Evolutionary conservation across 2,329 filamentous ascomycete genomes (phyloP).

Genomic region (Pyrenochaeta sp.): DNA sequence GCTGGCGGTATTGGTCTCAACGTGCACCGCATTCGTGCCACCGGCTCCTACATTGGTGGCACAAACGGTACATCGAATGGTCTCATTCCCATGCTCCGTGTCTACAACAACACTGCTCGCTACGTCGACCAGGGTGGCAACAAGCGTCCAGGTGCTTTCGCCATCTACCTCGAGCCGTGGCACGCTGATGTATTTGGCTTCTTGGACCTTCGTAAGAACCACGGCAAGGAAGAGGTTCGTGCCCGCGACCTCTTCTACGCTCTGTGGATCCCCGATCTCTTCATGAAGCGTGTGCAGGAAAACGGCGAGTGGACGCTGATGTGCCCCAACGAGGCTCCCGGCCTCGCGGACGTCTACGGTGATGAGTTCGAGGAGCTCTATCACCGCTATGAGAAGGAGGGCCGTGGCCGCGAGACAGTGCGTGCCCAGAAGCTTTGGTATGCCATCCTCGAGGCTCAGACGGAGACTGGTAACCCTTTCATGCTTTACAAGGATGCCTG

Average conservation of each 20-base stretch:
- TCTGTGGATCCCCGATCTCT: conserved; percentile 97
- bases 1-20: conserved; percentile 98
- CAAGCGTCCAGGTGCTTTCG: conserved; percentile 97
- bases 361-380: conserved; percentile 97
- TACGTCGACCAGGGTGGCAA: conserved; percentile 99
- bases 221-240: conserved; percentile 97
- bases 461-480: conserved; percentile 98
- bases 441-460: conserved; percentile 96
- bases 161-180: conserved; percentile 99
- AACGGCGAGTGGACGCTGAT: conserved; percentile 98
- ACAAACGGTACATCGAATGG: conserved; percentile 99
- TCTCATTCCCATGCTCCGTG: conserved; percentile 95
- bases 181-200: conserved; percentile 98
- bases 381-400: conserved; percentile 85
- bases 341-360: conserved; percentile 94
- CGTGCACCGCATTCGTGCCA: conserved; percentile 94
- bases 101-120: conserved; percentile 98
- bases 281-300: conserved; percentile 99
- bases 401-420: conserved; percentile 86
- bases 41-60: conserved; percentile 96
- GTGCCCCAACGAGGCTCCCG: conserved; percentile 96
- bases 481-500: conserved; percentile 99
- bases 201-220: conserved; percentile 97
- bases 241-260: conserved; percentile 98
- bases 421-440: conserved; percentile 99